Conservation (phyloP, 495 filamentous ascomycete genomes). For the Podospora conica region DNA sequence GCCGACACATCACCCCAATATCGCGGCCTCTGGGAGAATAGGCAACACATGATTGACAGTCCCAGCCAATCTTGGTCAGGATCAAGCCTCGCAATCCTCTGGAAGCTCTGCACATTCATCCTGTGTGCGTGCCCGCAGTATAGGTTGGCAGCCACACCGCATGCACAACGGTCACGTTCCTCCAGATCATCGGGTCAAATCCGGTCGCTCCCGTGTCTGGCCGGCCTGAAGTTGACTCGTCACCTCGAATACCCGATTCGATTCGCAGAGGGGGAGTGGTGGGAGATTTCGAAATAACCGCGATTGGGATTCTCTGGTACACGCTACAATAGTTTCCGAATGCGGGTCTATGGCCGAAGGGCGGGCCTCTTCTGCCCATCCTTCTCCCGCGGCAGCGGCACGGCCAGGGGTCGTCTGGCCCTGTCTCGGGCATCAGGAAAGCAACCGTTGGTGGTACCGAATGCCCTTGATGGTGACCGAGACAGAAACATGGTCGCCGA, state of each 20-base stretch:
- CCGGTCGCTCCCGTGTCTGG: background rate
- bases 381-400: slow-evolving; percentile 4
- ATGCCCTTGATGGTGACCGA: background rate
- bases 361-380: background rate
- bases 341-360: background rate
- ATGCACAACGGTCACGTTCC: slow-evolving; percentile 10
- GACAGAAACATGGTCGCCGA: background rate
- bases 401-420: background rate
- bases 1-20: background rate
- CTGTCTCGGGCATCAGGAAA: background rate
- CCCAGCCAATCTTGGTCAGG: background rate
- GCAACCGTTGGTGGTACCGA: background rate
- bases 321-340: background rate
- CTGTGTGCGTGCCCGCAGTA: background rate
- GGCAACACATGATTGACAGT: background rate
- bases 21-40: background rate
- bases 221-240: background rate
- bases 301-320: slow-evolving; percentile 1
- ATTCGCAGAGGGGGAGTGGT: background rate
- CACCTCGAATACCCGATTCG: background rate
- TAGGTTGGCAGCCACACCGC: background rate
- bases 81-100: background rate
- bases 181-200: slow-evolving; percentile 13
- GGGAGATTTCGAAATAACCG: background rate
- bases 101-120: background rate